phyloP scores from a whole-genome alignment of 768 basidiomycete species.

The Leccinellum luteum region DNA sequence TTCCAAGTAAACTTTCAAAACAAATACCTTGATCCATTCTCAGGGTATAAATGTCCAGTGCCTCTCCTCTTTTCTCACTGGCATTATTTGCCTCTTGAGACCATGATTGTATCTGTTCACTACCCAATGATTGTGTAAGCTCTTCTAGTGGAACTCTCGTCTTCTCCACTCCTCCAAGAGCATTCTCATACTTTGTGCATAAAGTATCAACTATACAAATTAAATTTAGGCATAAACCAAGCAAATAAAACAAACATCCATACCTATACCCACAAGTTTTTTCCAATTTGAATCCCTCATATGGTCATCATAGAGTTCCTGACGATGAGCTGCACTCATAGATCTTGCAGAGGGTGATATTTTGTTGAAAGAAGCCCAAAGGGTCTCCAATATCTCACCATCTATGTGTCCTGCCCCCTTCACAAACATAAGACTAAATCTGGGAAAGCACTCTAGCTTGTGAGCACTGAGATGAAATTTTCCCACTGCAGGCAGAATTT shows the following conservation, averaged over 20 bases:
- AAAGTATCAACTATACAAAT: background rate
- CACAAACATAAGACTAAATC: conserved; percentile 20
- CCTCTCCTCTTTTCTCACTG: background rate
- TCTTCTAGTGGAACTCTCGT: background rate
- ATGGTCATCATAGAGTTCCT: conserved; percentile 20
- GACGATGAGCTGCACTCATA: conserved; percentile 21
- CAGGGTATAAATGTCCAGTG: background rate
- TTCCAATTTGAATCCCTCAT: conserved; percentile 4
- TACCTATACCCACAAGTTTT: background rate
- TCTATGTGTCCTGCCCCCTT: conserved; percentile 28
- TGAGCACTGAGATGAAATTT: conserved; percentile 34
- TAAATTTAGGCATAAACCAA: background rate
- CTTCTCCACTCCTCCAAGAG: background rate
- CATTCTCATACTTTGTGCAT: background rate
- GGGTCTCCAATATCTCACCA: conserved; percentile 34
- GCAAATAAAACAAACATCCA: background rate
- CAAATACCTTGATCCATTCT: background rate
- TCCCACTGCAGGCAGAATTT: conserved; percentile 20
- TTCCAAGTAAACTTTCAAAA: too few species aligned
- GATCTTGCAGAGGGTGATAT: conserved; percentile 20
- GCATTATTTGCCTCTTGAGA: background rate
- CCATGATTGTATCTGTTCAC: background rate
- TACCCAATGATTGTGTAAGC: background rate
- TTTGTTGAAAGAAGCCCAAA: conserved; percentile 33
- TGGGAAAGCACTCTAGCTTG: conserved; percentile 19